Base-by-base conservation (phyloP, 345 rosid genomes). In the Brassica cretica region DNA sequence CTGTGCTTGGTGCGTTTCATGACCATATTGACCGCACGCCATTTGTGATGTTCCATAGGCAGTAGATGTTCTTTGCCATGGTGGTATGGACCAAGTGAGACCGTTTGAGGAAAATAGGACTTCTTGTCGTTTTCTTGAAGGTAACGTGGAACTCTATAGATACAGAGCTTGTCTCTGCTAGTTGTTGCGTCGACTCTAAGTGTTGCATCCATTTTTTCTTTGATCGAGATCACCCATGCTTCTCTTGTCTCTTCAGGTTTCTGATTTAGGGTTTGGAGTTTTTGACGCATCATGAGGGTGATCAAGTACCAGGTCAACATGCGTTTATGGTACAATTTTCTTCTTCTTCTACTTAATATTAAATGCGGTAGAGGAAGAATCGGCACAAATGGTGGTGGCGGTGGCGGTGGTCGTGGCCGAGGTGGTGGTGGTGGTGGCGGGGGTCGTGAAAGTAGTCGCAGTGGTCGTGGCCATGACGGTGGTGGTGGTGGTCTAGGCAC, bases 41-140 rank as follows among this genome's bases (percentile, higher is more conserved):
- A 94, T 64, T 92, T 92, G 78, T 92, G 97, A 61, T 85, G 86
- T 7, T 92, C 96, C 97, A 90, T 89, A 65, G 84, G 86, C n/a
- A 89, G 84, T 4, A 94, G 85, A 10, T 91, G 91, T 73, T 74
- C 75, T 76, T 87, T 84, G 6, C 86, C 89, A 29, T 90, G 93
- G 75, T 94, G 94, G 81, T 90, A 92, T 11, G 97, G 97, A 70
- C 95, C 95, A 64, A 92, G 55, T 3, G 97, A 92, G 41, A 87
- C 91, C 4, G 82, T 84, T 69, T 91, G 97, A 21, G 98, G 98
- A 14, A 83, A 83, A 73, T 86, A 87, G 27, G 91, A 93, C 64
- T 84, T 92, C 59, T 87, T 88, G 64, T 94, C 95, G 6, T 86
- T 90, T 59, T 89, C 78, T 1, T 68, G 58, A 6, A 81, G 76